Conservation (phyloP, 2,329 filamentous ascomycete species). For the Aschersonia sp. region DNA sequence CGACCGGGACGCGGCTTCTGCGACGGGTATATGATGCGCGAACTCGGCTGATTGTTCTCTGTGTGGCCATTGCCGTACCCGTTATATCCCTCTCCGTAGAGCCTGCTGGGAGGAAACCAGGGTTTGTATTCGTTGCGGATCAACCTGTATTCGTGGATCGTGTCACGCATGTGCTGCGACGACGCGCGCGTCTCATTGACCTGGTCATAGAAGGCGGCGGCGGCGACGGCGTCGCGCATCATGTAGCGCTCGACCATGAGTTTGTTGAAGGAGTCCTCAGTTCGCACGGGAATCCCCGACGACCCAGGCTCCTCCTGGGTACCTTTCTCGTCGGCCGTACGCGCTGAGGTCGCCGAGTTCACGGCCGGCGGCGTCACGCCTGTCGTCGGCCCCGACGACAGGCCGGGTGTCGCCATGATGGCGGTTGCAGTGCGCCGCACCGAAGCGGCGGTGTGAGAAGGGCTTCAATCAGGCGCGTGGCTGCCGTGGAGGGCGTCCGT, state of each 20-base stretch:
- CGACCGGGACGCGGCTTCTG: conserved; percentile 65
- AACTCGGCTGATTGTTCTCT: conserved; percentile 45
- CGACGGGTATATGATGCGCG: conserved; percentile 64
- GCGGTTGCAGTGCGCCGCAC: conserved; percentile 18
- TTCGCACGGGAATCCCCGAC: conserved; percentile 27
- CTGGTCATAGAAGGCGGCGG: conserved; percentile 33
- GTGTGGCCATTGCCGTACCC: conserved; percentile 83
- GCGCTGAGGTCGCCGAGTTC: conserved; percentile 13
- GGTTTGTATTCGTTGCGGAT: conserved; percentile 39
- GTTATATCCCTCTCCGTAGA: conserved; percentile 64
- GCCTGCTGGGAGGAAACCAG: conserved; percentile 39
- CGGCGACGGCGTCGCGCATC: conserved; percentile 37
- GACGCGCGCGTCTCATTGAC: conserved; percentile 40
- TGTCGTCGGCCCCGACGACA: conserved; percentile 18
- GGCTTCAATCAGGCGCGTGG: conserved; percentile 3
- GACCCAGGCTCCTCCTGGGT: conserved; percentile 6
- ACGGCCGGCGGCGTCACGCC: conserved; percentile 17
- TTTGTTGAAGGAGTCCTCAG: conserved; percentile 39
- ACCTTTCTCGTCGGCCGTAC: conserved; percentile 14
- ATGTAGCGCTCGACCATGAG: conserved; percentile 39
- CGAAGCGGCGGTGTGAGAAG: conserved; percentile 13
- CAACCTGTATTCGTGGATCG: conserved; percentile 54
- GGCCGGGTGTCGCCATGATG: conserved; percentile 30
- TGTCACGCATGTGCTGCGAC: conserved; percentile 48
- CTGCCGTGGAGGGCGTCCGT: conserved; percentile 1